phyloP scores from a whole-genome alignment of 768 basidiomycete genomes.

The Tulasnella sp. region DNA sequence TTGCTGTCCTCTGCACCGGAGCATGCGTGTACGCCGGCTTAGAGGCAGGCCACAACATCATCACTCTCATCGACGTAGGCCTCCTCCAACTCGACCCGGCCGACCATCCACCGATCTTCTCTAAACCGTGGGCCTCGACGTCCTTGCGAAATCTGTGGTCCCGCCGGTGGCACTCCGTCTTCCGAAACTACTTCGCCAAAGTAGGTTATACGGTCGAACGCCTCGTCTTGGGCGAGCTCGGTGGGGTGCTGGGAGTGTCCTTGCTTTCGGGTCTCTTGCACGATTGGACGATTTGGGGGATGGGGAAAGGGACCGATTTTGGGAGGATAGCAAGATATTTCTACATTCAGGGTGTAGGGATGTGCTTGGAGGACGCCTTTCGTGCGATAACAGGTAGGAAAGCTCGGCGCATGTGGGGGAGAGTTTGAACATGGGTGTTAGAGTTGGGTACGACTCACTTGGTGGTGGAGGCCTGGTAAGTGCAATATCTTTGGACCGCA shows the following conservation, averaged over 20 bases:
- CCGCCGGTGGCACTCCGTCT: conserved; percentile 63
- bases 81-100: conserved; percentile 35
- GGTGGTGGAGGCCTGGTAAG: conserved; percentile 20
- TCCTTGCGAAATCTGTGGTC: conserved; percentile 69
- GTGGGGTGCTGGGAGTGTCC: conserved; percentile 63
- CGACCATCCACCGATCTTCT: conserved; percentile 64
- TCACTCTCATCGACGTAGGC: conserved; percentile 49
- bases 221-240: conserved; percentile 46
- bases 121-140: conserved; percentile 53
- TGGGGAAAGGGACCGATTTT: conserved; percentile 46
- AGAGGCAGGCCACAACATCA: conserved; percentile 48
- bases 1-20: conserved; percentile 51
- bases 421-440: conserved; percentile 57
- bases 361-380: conserved; percentile 56
- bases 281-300: conserved; percentile 52
- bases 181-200: conserved; percentile 59
- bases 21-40: conserved; percentile 53
- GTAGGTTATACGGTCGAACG: conserved; percentile 42
- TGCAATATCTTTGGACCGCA: neutral
- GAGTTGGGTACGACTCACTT: conserved; percentile 48
- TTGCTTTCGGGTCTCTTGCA: conserved; percentile 67
- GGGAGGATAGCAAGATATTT: conserved; percentile 54
- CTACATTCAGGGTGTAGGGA: conserved; percentile 45
- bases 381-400: conserved; percentile 41
- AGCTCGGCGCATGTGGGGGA: conserved; percentile 41